phyloP scores from a whole-genome alignment of 257 asterid genomes.

The Rauvolfia tetraphylla region DNA sequence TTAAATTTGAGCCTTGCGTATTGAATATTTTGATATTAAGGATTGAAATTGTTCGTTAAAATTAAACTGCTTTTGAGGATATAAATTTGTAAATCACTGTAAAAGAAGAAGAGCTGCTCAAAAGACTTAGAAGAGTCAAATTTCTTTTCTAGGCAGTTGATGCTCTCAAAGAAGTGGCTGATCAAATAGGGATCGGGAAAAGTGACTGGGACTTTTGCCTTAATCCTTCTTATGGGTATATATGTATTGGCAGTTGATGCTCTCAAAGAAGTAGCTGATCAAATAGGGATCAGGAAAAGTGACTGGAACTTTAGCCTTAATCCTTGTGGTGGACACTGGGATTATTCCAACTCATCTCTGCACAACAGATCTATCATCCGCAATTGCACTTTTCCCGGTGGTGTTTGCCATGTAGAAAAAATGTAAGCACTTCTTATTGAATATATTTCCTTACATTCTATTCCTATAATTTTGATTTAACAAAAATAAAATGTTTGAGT shows the following conservation, averaged over 20 bases:
- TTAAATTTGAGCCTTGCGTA: too few relatives aligned
- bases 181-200: constrained; percentile 36
- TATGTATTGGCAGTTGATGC: constrained; percentile 47
- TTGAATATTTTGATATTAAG: too few relatives aligned
- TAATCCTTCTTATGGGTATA: too few relatives aligned
- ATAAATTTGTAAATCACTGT: too few relatives aligned
- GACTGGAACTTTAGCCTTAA: constrained; percentile 55
- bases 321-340: constrained; percentile 59
- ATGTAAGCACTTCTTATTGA: constrained; percentile 36
- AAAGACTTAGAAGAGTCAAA: too few relatives aligned
- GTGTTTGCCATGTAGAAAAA: constrained; percentile 43
- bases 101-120: too few relatives aligned
- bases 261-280: constrained; percentile 47
- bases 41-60: too few relatives aligned
- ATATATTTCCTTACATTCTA: not conserved
- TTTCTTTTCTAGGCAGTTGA: too few relatives aligned
- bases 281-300: constrained; percentile 37
- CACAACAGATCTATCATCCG: constrained; percentile 40
- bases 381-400: constrained; percentile 40
- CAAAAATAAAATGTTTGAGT: too few relatives aligned
- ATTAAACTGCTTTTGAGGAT: too few relatives aligned
- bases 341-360: constrained; percentile 16
- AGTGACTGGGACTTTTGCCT: constrained; percentile 49
- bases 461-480: not conserved
- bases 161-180: constrained; percentile 52